phyloP scores from a whole-genome alignment of 2,329 filamentous ascomycete genomes.

The Chaetomium sp. region DNA sequence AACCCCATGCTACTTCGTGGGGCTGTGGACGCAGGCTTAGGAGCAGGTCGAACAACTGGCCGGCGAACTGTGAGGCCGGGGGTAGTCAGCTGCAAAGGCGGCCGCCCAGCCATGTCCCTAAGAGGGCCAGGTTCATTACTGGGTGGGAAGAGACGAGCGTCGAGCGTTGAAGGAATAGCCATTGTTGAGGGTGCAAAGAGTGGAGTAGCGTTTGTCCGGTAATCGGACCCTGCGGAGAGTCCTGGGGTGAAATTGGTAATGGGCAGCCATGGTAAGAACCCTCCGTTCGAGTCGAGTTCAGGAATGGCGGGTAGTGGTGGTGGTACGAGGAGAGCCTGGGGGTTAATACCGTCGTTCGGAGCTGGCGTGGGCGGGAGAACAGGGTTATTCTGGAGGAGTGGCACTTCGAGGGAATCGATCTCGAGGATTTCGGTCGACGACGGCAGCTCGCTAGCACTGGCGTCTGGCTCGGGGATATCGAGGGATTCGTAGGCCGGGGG shows the following conservation, averaged over 20 bases:
- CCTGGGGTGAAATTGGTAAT: conserved; percentile 7
- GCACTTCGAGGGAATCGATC: conserved; percentile 43
- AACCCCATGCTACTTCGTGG: conserved; percentile 35
- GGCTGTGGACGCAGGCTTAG: conserved; percentile 15
- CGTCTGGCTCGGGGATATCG: conserved; percentile 22
- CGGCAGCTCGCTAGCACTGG: conserved; percentile 36
- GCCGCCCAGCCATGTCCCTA: conserved; percentile 19
- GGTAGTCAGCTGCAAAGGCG: conserved; percentile 36
- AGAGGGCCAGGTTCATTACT: conserved; percentile 6
- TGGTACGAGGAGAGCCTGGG: conserved; percentile 25
- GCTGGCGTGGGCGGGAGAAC: conserved; percentile 8
- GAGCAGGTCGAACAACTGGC: conserved; percentile 22
- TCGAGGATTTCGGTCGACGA: conserved; percentile 47
- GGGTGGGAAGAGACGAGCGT: neutral
- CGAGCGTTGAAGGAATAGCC: neutral
- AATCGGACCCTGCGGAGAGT: neutral
- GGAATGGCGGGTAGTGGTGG: conserved; percentile 15
- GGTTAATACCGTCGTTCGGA: conserved; percentile 25
- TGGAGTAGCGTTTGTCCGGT: neutral
- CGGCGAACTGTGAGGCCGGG: conserved; percentile 30
- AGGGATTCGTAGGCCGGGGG: conserved; percentile 44
- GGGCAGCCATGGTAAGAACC: conserved; percentile 27
- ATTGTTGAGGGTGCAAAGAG: neutral
- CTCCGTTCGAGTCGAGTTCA: conserved; percentile 27
- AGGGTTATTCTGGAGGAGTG: conserved; percentile 2